Base-by-base conservation (phyloP, 805 yeast genomes). In the Barnettozyma wickerhamii region DNA sequence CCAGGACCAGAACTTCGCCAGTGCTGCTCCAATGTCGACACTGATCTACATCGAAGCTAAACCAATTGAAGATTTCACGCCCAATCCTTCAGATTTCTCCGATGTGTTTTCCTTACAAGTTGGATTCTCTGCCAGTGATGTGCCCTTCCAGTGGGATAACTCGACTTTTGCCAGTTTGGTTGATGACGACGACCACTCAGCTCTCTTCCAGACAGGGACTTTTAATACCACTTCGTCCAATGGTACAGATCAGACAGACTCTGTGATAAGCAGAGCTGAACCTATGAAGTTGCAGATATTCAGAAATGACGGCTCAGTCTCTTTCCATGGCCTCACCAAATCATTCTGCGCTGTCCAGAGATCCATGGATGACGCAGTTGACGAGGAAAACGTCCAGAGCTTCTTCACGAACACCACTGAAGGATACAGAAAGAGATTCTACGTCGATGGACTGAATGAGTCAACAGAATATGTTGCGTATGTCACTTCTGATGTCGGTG, bases 321-420 rank as follows among this genome's bases (percentile, higher is more conserved):
- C 64, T 41, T 66, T 73, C 37, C 46, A 47, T 1, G 60, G 58
- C 2, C 54, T 83, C 37, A 68, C 71, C 36, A 63, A 64, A 45
- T 81, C 91, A 36, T 76, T 85, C 74, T 84, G 93, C 61, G 95
- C 95, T 0, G 63, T 86, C 7, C 60, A 71, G 35, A 69, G 69
- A 37, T 32, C 43, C 5, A 10, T 28, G 6, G 39, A 36, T 10
- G 41, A 37, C 7, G 41, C 59, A 7, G 55, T 65, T 37, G 52
- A 58, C 7, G 46, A 37, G 4, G 53, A 64, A 9, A 54, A 65
- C 17, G 72, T 37, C 9, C n/a, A n/a, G 2, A 12, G 29, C 17
- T 18, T 26, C 10, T 37, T 39, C 18, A 14, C 83, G 0, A 50
- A 60, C 1, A 63, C 80, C 18, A 68, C 72, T 29, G 72, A 72